Evolutionary conservation across 2,329 filamentous ascomycete species (phyloP).

Genomic region (Ophiostoma quercus): DNA sequence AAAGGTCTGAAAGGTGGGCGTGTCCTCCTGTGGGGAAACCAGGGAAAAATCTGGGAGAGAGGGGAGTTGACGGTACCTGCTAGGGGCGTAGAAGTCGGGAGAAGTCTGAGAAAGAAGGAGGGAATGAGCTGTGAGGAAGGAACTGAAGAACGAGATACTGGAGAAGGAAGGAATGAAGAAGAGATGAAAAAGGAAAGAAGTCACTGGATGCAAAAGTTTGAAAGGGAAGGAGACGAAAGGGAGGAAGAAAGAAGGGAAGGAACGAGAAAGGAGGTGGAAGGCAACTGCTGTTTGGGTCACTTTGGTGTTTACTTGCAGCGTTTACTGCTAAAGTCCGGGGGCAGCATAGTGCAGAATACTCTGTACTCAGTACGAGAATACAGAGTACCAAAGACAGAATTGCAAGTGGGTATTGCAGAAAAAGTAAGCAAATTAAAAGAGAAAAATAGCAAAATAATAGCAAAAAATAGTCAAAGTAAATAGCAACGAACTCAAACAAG

Average conservation of each 20-base stretch:
- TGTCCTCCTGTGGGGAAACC: constrained; percentile 21
- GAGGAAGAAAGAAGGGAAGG: neutral
- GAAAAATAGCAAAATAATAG: constrained; percentile 16
- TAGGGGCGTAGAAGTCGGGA: neutral
- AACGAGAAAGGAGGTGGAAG: constrained; percentile 14
- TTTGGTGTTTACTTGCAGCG: neutral
- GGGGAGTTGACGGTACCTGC: constrained; percentile 8
- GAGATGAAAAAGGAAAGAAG: neutral
- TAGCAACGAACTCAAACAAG: neutral
- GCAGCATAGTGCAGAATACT: too few species aligned
- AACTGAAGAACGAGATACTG: neutral
- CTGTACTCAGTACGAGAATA: too few species aligned
- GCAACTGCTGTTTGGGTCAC: neutral
- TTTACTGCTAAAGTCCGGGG: neutral
- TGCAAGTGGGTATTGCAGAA: constrained; percentile 18
- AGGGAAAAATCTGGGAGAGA: constrained; percentile 11
- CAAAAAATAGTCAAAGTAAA: constrained; percentile 9
- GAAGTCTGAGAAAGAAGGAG: constrained; percentile 2
- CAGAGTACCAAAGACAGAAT: neutral
- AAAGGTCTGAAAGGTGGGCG: constrained; percentile 19
- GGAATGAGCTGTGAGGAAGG: neutral
- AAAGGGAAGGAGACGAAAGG: constrained; percentile 10
- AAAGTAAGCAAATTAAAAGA: constrained; percentile 16
- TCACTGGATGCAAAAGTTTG: neutral
- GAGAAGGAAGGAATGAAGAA: neutral